Percentiles rank a stretch among this genome's conserved stretches.
Evolutionary conservation across 768 basidiomycete genomes (phyloP).

Genomic region (Naganishia randhawae): DNA sequence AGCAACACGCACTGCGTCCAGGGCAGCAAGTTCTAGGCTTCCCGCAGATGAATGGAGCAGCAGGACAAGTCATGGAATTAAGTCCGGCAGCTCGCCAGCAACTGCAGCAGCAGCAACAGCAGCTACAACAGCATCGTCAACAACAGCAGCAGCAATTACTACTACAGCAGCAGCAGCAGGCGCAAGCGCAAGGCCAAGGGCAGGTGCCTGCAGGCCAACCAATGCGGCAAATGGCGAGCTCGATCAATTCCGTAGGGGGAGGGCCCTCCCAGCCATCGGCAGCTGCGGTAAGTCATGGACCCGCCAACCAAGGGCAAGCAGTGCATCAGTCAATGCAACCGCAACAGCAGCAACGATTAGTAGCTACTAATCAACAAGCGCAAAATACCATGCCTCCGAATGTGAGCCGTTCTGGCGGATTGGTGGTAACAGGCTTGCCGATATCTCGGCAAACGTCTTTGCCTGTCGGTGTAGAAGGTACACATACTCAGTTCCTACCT

Average conservation of each 20-base stretch:
- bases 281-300: not conserved
- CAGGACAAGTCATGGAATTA: constrained; percentile 18
- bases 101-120: constrained; percentile 30
- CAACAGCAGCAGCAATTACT: constrained; percentile 21
- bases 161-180: constrained; percentile 15
- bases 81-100: constrained; percentile 25
- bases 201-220: not conserved
- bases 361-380: not conserved
- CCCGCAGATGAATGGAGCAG: constrained; percentile 14
- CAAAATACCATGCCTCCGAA: constrained; percentile 5
- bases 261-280: not conserved
- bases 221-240: not conserved
- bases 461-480: not conserved
- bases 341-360: constrained; percentile 6
- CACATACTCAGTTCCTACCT: constrained; percentile 1
- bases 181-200: not conserved
- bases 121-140: constrained; percentile 27
- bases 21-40: constrained; percentile 6
- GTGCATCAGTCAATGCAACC: not conserved
- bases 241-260: not conserved
- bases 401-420: not conserved
- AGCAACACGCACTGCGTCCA: constrained; percentile 3
- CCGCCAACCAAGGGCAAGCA: not conserved
- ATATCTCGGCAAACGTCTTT: not conserved
- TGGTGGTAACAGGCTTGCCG: not conserved